phyloP scores from a whole-genome alignment of 805 yeast species.

The Candida golubevii region DNA sequence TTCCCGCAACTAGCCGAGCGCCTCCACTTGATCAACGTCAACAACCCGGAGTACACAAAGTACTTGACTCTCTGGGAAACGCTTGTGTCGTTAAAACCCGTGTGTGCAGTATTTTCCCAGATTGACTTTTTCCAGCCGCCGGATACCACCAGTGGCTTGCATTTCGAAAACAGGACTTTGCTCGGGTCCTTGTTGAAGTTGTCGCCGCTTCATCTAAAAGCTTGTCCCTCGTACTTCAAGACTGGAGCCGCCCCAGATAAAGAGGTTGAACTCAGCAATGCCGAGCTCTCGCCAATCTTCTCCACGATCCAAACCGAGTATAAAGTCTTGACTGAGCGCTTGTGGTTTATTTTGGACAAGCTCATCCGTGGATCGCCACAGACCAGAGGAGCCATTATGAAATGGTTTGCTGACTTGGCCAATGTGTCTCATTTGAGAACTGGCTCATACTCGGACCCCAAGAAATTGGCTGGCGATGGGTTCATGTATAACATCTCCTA shows the following conservation, averaged over 20 bases:
- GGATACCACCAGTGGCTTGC: slow-evolving; percentile 39
- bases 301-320: slow-evolving; percentile 54
- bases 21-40: slow-evolving; percentile 39
- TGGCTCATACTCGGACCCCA: slow-evolving; percentile 74
- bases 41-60: slow-evolving; percentile 48
- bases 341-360: slow-evolving; percentile 67
- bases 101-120: slow-evolving; percentile 57
- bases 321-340: slow-evolving; percentile 51
- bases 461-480: slow-evolving; percentile 68
- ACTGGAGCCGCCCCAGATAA: slow-evolving; percentile 20
- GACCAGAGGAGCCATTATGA: slow-evolving; percentile 60
- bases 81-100: slow-evolving; percentile 54
- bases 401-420: slow-evolving; percentile 68
- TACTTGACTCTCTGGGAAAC: slow-evolving; percentile 54
- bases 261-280: slow-evolving; percentile 37
- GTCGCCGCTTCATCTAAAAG: slow-evolving; percentile 64
- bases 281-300: slow-evolving; percentile 46
- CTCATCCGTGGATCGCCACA: slow-evolving; percentile 68
- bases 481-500: slow-evolving; percentile 74
- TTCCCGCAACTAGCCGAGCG: slow-evolving; percentile 41
- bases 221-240: slow-evolving; percentile 44
- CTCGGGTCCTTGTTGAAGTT: slow-evolving; percentile 74
- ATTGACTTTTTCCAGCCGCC: slow-evolving; percentile 51
- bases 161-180: slow-evolving; percentile 57
- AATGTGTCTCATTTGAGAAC: slow-evolving; percentile 82